Conservation (phyloP, 1,284 basidiomycete species). For the Amylostereum areolatum region DNA sequence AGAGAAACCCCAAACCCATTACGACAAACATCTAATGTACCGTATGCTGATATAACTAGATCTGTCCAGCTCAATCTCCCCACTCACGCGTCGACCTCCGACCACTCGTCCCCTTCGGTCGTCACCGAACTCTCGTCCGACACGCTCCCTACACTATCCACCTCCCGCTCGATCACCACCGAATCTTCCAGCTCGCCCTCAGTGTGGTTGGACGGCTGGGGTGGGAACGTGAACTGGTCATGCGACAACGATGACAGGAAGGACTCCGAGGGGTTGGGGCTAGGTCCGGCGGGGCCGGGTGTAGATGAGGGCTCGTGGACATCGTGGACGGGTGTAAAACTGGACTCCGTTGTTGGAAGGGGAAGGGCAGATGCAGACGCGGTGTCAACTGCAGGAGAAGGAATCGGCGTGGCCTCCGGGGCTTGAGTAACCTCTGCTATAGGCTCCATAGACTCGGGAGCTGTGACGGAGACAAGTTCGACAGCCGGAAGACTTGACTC, state of each 20-base stretch:
- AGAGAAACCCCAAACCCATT: too few relatives aligned
- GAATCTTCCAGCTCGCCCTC: neutral
- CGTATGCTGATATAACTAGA: too few relatives aligned
- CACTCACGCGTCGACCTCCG: conserved; percentile 8
- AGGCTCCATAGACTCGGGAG: neutral
- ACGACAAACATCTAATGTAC: too few relatives aligned
- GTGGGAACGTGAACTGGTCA: conserved; percentile 11
- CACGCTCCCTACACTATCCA: conserved; percentile 5
- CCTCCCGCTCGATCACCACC: conserved; percentile 2
- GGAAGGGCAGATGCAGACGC: neutral
- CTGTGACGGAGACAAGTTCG: neutral
- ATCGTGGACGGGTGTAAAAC: neutral
- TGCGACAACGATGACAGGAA: conserved; percentile 10
- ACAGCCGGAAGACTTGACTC: neutral
- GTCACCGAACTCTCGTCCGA: conserved; percentile 3
- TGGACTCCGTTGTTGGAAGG: neutral
- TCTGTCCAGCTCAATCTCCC: too few relatives aligned
- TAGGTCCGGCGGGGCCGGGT: neutral
- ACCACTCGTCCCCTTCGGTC: conserved; percentile 9
- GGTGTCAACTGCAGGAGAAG: neutral
- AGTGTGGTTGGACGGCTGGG: neutral
- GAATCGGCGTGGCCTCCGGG: neutral
- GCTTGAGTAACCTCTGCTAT: neutral
- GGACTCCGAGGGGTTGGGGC: neutral
- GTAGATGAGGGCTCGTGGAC: neutral